Evolutionary conservation across 1,139 yeast species (phyloP).

Genomic region (Debaryomyces subglobosus): DNA sequence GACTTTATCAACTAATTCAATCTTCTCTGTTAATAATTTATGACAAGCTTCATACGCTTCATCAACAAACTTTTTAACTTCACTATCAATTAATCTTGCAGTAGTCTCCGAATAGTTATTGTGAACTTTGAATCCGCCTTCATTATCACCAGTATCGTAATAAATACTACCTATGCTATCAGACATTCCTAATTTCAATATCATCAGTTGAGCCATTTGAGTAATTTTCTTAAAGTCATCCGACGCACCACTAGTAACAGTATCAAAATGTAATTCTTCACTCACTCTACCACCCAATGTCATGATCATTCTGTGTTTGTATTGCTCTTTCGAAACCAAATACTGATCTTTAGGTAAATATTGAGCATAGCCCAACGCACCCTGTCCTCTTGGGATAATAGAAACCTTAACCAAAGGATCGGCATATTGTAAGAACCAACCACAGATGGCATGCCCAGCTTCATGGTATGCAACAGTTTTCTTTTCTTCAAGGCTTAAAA

Average conservation of each 20-base stretch:
- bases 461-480: constrained; percentile 79
- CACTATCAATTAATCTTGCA: constrained; percentile 65
- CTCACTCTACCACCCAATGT: constrained; percentile 80
- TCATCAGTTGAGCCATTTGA: constrained; percentile 77
- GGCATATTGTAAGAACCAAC: constrained; percentile 72
- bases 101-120: constrained; percentile 74
- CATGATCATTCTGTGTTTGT: constrained; percentile 77
- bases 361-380: constrained; percentile 83
- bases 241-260: constrained; percentile 82
- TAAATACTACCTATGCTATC: constrained; percentile 65
- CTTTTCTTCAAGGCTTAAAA: constrained; percentile 72
- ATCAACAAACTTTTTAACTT: constrained; percentile 63
- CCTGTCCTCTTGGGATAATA: constrained; percentile 84
- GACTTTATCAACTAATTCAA: constrained; percentile 64
- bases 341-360: constrained; percentile 79
- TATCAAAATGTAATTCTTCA: constrained; percentile 73
- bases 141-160: constrained; percentile 49
- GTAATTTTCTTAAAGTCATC: constrained; percentile 83
- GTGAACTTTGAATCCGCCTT: constrained; percentile 56
- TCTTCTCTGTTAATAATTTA: constrained; percentile 56
- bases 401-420: constrained; percentile 80
- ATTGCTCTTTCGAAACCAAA: constrained; percentile 65
- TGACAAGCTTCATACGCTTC: constrained; percentile 56
- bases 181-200: constrained; percentile 76
- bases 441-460: constrained; percentile 83